These are phyloP conservation scores for Kluyveromyces siamensis DNA, from an alignment of 805 yeast genomes.

Conservation along the genomic window DNA sequence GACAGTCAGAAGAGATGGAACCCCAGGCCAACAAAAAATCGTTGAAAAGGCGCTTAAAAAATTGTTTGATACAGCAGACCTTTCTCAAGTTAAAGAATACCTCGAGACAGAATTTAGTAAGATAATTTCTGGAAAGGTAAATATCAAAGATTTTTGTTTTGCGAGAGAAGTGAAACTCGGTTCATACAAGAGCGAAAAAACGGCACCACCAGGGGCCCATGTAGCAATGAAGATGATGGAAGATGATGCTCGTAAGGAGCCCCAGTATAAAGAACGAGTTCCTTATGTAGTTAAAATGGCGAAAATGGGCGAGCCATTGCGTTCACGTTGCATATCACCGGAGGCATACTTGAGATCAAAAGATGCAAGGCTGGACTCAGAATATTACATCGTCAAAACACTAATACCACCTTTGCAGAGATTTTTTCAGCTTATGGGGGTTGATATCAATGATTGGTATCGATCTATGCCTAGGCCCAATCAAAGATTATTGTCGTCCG, in stretches of 20 bases:
- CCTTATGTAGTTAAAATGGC: slow-evolving; percentile 75
- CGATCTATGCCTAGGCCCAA: slow-evolving; percentile 46
- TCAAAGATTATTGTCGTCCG: slow-evolving; percentile 1
- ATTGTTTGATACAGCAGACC: slow-evolving; percentile 62
- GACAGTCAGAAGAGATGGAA: slow-evolving; percentile 89
- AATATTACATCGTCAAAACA: slow-evolving; percentile 77
- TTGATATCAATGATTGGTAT: slow-evolving; percentile 71
- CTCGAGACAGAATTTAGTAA: slow-evolving; percentile 58
- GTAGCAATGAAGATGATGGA: slow-evolving; percentile 57
- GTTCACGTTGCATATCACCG: slow-evolving; percentile 76
- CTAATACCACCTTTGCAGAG: slow-evolving; percentile 86
- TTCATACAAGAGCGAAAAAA: slow-evolving; percentile 58
- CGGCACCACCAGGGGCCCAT: slow-evolving; percentile 88
- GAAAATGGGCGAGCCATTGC: slow-evolving; percentile 43
- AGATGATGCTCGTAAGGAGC: slow-evolving; percentile 63
- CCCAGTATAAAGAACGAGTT: slow-evolving; percentile 82
- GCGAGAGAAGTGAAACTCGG: slow-evolving; percentile 87
- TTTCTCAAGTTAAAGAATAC: slow-evolving; percentile 61
- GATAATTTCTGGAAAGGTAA: slow-evolving; percentile 51
- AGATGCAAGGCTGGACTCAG: slow-evolving; percentile 53
- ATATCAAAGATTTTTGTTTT: slow-evolving; percentile 80
- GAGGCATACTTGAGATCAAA: slow-evolving; percentile 47
- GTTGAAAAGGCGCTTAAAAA: slow-evolving; percentile 60
- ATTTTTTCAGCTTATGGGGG: slow-evolving; percentile 74
- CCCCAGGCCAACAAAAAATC: slow-evolving; percentile 82